Evolutionary conservation across 1,139 yeast species (phyloP).

Genomic region (Zygosaccharomyces pseudobailii): DNA sequence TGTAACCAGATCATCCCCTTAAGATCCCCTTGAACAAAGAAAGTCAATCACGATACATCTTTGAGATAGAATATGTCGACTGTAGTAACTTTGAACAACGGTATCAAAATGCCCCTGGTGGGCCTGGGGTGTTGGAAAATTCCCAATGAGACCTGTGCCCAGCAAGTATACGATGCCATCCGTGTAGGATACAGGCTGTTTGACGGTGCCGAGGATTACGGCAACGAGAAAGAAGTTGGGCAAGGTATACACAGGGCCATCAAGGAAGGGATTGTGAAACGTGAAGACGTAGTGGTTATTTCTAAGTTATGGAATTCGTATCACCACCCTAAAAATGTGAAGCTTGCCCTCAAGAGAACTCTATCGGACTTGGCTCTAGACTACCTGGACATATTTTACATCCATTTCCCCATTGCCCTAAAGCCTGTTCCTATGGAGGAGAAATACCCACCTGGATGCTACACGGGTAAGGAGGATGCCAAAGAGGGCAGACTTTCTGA

Average conservation of each 20-base stretch:
- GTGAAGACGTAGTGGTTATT: constrained; percentile 70
- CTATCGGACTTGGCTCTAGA: constrained; percentile 61
- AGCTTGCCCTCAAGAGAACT: constrained; percentile 55
- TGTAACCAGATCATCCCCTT: background rate
- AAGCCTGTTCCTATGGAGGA: constrained; percentile 67
- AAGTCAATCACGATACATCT: background rate
- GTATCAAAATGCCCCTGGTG: constrained; percentile 56
- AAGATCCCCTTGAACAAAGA: background rate
- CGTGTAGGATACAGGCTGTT: constrained; percentile 69
- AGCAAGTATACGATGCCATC: constrained; percentile 60
- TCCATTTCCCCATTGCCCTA: constrained; percentile 78
- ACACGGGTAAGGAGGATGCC: constrained; percentile 55
- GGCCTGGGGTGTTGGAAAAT: constrained; percentile 72
- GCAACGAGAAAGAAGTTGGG: constrained; percentile 72
- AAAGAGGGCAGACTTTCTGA: constrained; percentile 42
- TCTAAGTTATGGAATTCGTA: constrained; percentile 78
- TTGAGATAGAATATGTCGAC: constrained; percentile 16
- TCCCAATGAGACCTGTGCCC: constrained; percentile 51
- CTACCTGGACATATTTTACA: constrained; percentile 67
- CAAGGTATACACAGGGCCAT: constrained; percentile 61
- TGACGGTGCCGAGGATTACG: constrained; percentile 77
- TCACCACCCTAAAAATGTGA: constrained; percentile 55
- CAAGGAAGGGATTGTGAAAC: constrained; percentile 59
- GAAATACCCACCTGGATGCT: constrained; percentile 68
- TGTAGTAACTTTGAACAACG: constrained; percentile 51